Conservation (phyloP, 2,329 filamentous ascomycete genomes). For the Hypocreales sp. region DNA sequence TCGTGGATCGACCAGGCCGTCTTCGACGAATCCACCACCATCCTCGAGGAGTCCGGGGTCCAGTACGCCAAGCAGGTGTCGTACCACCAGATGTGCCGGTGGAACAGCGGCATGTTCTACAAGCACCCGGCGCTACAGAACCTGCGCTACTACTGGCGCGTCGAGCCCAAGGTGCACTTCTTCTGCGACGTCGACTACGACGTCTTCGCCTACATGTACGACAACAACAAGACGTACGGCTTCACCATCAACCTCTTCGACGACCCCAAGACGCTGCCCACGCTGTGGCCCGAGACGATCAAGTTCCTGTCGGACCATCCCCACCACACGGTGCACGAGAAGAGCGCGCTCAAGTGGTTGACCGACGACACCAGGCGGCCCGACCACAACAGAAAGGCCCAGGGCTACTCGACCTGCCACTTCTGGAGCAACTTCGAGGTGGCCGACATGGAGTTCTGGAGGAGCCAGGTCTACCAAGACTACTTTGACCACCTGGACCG, state of each 20-base stretch:
- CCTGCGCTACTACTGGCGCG: constrained; percentile 91
- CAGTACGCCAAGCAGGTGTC: constrained; percentile 82
- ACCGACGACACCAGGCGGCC: constrained; percentile 64
- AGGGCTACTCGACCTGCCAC: constrained; percentile 95
- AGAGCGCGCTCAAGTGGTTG: constrained; percentile 81
- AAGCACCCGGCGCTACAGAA: constrained; percentile 77
- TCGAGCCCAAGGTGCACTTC: constrained; percentile 97
- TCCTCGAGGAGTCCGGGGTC: constrained; percentile 70
- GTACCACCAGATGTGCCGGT: constrained; percentile 98
- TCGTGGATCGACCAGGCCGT: constrained; percentile 84
- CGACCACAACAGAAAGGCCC: constrained; percentile 62
- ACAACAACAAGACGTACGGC: constrained; percentile 97
- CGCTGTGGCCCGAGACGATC: constrained; percentile 87
- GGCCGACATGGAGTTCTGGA: constrained; percentile 83
- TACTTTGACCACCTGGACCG: constrained; percentile 97
- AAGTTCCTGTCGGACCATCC: constrained; percentile 81
- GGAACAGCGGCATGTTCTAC: constrained; percentile 98
- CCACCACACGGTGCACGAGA: constrained; percentile 55
- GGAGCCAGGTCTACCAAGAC: constrained; percentile 77
- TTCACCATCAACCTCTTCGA: constrained; percentile 98
- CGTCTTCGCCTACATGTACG: constrained; percentile 94
- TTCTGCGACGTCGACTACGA: constrained; percentile 99
- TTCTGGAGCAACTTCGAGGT: constrained; percentile 99
- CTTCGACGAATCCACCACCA: constrained; percentile 68
- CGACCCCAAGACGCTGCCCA: constrained; percentile 69